Conservation (phyloP, 495 filamentous ascomycete species). For the Trichoderma parareesei region DNA sequence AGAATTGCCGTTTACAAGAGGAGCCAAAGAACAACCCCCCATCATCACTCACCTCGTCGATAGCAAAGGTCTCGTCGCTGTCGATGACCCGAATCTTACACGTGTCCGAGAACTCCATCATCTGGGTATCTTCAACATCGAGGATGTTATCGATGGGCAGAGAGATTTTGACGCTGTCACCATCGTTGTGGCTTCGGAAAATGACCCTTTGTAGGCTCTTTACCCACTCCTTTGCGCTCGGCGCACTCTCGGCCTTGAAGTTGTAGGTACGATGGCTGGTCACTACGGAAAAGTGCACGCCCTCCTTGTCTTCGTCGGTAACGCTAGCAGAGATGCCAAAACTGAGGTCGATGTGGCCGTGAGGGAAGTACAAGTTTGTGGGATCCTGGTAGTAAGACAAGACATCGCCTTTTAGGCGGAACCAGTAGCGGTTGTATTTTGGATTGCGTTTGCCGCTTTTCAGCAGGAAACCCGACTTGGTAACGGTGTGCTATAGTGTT, state of each 20-base stretch:
- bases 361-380: constrained; percentile 83
- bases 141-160: constrained; percentile 83
- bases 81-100: constrained; percentile 90
- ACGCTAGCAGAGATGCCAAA: constrained; percentile 84
- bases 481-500: constrained; percentile 53
- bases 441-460: constrained; percentile 89
- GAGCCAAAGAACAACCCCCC: neutral
- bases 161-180: constrained; percentile 93
- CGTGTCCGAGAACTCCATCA: constrained; percentile 88
- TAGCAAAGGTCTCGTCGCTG: constrained; percentile 84
- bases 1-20: neutral
- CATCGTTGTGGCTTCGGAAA: constrained; percentile 91
- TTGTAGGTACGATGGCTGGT: constrained; percentile 78
- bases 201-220: constrained; percentile 90
- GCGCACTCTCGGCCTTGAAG: constrained; percentile 80
- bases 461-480: constrained; percentile 80
- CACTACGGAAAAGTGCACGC: constrained; percentile 65
- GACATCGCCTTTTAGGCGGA: constrained; percentile 89
- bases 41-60: constrained; percentile 69
- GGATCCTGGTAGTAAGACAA: constrained; percentile 86
- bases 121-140: constrained; percentile 85
- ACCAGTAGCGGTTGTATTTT: constrained; percentile 91
- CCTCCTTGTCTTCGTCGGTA: constrained; percentile 65
- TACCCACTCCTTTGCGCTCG: constrained; percentile 96
- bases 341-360: constrained; percentile 83